Evolutionary conservation across 1,284 basidiomycete species (phyloP), one percentile per base, ranked within the genome.

Genomic region (Pseudozyma sp.): DNA sequence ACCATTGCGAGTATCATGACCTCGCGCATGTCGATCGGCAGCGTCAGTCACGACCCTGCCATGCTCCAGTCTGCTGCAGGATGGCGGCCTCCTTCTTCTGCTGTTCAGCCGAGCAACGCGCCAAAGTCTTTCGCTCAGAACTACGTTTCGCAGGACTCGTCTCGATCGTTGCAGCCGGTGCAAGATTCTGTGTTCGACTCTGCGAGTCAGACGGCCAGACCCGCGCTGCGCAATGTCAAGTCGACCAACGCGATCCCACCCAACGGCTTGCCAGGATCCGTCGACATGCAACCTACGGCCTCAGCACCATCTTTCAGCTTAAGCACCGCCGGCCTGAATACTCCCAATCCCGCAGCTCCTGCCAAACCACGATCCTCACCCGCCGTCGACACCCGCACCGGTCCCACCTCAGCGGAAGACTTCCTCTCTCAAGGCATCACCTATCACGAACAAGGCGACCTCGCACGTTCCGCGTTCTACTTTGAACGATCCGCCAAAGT

Each of bases 401-500:
- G 71, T 3, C 74, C 78, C 0, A 48, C 63, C 17, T 35, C 59
- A 13, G 80, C 80, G 11, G 80, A 82, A 56, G 74, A 76, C 42
- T 77, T 79, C 19, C 72, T 82, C 19, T 72, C 69, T 4, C 70
- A 74, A 43, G 93, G 93, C 3, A 94, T 95, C 77, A 87, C 88
- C 67, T 89, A 90, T 76, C 94, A 95, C 83, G 92, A 94, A 84
- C 88, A 89, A 29, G 92, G 93, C 79, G 88, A 90, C 45, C 86
- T 95, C 1, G 84, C 85, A 37, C 90, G 93, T 64, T 90, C 92
- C 4, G 92, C 92, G 0, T 84, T 85, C 47, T 92, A 88, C 84
- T 95, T 96, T 83, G 92, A 94, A 86, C 88, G 89, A 81, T 90
- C 90, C 42, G 93, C 94, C 11, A 91, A 88, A 54, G 86, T 89